These are phyloP conservation scores for Madurella fahalii DNA, from an alignment of 2,329 filamentous ascomycete species.

Conservation along the genomic window DNA sequence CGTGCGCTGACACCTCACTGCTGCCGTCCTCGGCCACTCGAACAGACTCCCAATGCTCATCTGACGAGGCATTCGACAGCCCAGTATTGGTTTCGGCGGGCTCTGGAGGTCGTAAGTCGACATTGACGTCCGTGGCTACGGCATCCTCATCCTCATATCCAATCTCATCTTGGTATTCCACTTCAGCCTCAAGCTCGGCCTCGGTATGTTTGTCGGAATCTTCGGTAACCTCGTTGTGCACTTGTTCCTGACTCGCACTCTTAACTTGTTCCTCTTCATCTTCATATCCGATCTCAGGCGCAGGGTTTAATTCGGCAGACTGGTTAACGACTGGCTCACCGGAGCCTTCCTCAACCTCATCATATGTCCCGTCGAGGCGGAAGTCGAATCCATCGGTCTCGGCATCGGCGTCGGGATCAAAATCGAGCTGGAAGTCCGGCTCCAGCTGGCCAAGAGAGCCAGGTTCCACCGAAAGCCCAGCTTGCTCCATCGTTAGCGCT, in stretches of 20 bases:
- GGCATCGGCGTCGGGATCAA: constrained; percentile 11
- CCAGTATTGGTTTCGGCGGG: background rate
- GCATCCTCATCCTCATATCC: constrained; percentile 33
- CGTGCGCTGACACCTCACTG: background rate
- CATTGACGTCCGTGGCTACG: background rate
- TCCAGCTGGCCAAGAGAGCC: constrained; percentile 14
- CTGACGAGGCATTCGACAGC: background rate
- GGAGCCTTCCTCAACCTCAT: background rate
- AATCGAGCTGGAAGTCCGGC: constrained; percentile 17
- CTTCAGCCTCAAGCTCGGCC: constrained; percentile 1
- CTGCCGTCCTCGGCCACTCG: background rate
- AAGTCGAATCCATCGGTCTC: constrained; percentile 32
- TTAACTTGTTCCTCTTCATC: constrained; percentile 9
- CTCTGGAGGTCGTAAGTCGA: background rate
- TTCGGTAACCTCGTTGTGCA: constrained; percentile 14
- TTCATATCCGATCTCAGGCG: constrained; percentile 10
- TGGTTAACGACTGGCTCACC: background rate
- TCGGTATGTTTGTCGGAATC: constrained; percentile 6
- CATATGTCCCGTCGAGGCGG: constrained; percentile 27
- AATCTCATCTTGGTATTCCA: constrained; percentile 33
- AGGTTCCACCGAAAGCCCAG: constrained; percentile 10
- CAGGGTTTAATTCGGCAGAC: background rate
- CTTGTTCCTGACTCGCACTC: background rate
- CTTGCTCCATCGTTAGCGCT: constrained; percentile 20
- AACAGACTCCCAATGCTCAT: background rate